Conservation (phyloP, 192 early-diverging fungal species). For the Chytriomyces sp. region DNA sequence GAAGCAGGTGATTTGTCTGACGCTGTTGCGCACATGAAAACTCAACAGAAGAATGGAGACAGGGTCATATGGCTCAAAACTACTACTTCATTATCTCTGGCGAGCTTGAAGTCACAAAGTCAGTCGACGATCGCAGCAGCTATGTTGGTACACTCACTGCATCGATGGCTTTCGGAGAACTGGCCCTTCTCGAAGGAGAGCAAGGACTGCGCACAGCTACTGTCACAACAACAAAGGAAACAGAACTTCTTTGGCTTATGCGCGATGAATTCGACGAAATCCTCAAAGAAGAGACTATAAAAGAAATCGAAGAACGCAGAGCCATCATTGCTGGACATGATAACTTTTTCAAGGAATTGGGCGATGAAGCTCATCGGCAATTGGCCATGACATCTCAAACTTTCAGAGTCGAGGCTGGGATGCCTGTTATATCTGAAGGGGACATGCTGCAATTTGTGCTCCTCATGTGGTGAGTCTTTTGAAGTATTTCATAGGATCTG, state of each 20-base stretch:
- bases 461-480: conserved; percentile 5
- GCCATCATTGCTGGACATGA: background rate
- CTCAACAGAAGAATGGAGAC: background rate
- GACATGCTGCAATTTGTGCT: background rate
- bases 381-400: conserved; percentile 9
- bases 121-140: background rate
- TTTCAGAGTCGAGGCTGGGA: background rate
- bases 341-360: conserved; percentile 6
- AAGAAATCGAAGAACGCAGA: conserved; percentile 11
- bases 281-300: conserved; percentile 9
- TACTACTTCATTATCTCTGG: conserved; percentile 19
- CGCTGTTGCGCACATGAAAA: background rate
- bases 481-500: background rate
- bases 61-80: background rate
- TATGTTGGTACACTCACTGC: background rate
- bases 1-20: conserved; percentile 1
- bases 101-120: conserved; percentile 12
- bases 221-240: background rate
- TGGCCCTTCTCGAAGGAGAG: background rate
- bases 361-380: background rate
- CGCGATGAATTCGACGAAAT: conserved; percentile 15
- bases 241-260: conserved; percentile 18
- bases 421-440: conserved; percentile 7
- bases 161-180: background rate
- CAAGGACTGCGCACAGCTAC: background rate